Evolutionary conservation across 306 rosid genomes (phyloP), one percentile per base, ranked within the genome.

Genomic region (Acmispon strigosus): DNA sequence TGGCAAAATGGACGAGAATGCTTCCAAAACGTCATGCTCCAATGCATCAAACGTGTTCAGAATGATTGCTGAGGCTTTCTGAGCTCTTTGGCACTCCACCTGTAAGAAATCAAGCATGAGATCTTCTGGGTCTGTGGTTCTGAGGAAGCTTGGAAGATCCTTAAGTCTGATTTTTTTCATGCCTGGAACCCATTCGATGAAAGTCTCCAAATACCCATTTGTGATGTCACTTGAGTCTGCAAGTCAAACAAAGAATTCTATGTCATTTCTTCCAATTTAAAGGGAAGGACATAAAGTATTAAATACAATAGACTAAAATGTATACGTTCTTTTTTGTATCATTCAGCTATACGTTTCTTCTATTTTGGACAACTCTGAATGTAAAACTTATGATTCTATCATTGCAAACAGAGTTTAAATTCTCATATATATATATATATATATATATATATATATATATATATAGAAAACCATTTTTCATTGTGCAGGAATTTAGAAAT

Each of bases 181-280:
- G 7, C 92, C 92, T 0, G 89, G 87, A 0, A 91, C 74, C 92
- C 96, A 88, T 29, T 89, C 87, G 1, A 91, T 19, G 1, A 36
- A 49, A 0, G 81, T 86, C 5, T 88, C 84, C 52, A 90, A 65
- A 75, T 88, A 85, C 2, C 86, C 92, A 13, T 88, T 83, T n/a
- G 77, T 83, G 0, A 85, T 0, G 4, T 74, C 53, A 49, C 88
- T 88, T 0, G 45, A 59, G 44, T 91, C 95, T 90, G 84, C 74
- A 44, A 6, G 15, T 75, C 48, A 55, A 64, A 70, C 13, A 34
- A 12, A 36, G 10, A 19, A 13, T 7, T 22, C 24, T 22, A 22
- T 22, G 24, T 22, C 24, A 22, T 22, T 22, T 22, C 24, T 22
- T 22, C 24, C 2, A 22, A 22, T 22, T 22, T 22, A 1, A 22